Evolutionary conservation across 495 filamentous ascomycete genomes (phyloP).

Genomic region (Cercophora sp.): DNA sequence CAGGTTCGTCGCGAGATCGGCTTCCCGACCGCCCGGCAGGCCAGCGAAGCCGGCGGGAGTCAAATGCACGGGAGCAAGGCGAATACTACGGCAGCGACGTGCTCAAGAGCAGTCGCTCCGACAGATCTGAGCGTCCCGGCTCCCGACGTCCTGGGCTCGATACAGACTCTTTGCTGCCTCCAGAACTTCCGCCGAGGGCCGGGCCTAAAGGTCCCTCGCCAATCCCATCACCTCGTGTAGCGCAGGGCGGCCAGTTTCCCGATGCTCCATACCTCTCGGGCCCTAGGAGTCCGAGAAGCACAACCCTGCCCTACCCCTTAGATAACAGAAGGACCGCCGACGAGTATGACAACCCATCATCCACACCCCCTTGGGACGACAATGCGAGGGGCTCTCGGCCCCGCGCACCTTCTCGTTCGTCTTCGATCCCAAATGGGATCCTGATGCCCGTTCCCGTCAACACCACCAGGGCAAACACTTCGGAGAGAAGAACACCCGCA

Average conservation of each 20-base stretch:
- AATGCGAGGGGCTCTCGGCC: constrained; percentile 16
- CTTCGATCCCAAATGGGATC: constrained; percentile 12
- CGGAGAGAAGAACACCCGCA: constrained; percentile 3
- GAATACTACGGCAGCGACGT: constrained; percentile 24
- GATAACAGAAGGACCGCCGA: constrained; percentile 28
- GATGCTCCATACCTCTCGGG: constrained; percentile 11
- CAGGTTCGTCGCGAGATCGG: constrained; percentile 14
- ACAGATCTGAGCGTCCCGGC: constrained; percentile 14
- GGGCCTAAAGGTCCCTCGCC: constrained; percentile 15
- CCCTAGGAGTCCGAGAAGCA: constrained; percentile 21
- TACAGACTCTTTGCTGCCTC: constrained; percentile 13
- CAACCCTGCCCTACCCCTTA: constrained; percentile 35
- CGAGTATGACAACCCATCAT: constrained; percentile 18
- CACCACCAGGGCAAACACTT: constrained; percentile 8
- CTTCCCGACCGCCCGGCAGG: constrained; percentile 18
- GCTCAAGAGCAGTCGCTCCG: constrained; percentile 10
- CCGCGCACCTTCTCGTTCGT: constrained; percentile 21
- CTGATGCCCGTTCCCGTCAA: constrained; percentile 6
- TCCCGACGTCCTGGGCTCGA: constrained; percentile 14
- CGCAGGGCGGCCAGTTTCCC: constrained; percentile 12
- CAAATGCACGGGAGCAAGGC: constrained; percentile 17
- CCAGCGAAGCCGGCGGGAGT: constrained; percentile 16
- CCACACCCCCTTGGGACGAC: constrained; percentile 15
- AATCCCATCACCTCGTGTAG: constrained; percentile 11
- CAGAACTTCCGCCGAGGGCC: constrained; percentile 14